Base-by-base conservation (phyloP, 768 basidiomycete species). In the Tremella fuciformis region DNA sequence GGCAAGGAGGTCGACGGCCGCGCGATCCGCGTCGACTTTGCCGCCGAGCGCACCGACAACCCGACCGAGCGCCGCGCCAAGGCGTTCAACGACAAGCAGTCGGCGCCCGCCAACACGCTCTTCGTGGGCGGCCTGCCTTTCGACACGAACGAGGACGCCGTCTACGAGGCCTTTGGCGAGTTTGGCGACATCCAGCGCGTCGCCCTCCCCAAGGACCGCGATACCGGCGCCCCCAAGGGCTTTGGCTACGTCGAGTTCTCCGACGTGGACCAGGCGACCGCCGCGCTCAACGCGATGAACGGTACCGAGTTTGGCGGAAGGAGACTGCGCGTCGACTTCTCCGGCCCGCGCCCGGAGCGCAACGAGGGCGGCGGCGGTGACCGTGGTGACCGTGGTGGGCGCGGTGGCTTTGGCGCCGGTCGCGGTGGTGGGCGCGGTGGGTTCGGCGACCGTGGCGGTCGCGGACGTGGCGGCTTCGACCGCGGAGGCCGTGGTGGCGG, bases 201-300 rank as follows among this genome's bases (percentile, higher is more conserved):
- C 40, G 85, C 92, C 56, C 80, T 99, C 50, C 91, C 92, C 26
- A 96, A 92, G 39, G 92, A 98, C 77, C 82, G 89, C 65, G 96
- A 99, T 50, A 83, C 88, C 7, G 92, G 91, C 25, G 83, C 81
- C 61, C 86, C 89, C 47, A 98, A 97, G 78, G 96, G 96, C 70
- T 98, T 94, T 78, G 96, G 86, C 19, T 98, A 98, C 78, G 88
- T 99, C 72, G 91, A 97, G 78, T 96, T 93, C 78, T 84, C 86
- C 65, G 86, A 87, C 66, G 70, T 90, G 39, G 88, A 86, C 24
- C 79, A 83, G 54, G 89, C 96, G 11, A 86, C 86, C 79, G 86
- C 85, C 73, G 94, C 94, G 2, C 84, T 85, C 60, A 84, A 83
- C 67, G 84, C 82, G 3, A 81, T 84, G 24, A 81, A 83, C 40